phyloP scores from a whole-genome alignment of 768 basidiomycete species.

The Stropharia rugosoannulata region DNA sequence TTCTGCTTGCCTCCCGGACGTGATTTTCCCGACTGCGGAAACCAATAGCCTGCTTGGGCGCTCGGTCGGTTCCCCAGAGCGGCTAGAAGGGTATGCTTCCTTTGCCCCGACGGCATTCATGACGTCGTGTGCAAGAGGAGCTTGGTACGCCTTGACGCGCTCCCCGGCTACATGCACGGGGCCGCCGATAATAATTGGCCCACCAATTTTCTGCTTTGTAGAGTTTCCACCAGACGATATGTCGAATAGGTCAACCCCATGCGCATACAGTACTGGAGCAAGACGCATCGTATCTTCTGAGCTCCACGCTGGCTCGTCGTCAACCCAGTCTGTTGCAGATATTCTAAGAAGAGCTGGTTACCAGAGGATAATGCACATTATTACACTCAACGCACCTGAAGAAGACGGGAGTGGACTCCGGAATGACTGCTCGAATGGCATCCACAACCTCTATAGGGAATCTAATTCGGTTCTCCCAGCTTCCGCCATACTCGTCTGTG shows the following conservation, averaged over 20 bases:
- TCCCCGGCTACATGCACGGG: conserved; percentile 10
- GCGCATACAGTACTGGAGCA: conserved; percentile 55
- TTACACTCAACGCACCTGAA: conserved; percentile 43
- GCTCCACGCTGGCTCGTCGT: conserved; percentile 67
- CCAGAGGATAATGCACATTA: background rate
- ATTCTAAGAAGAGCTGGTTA: conserved; percentile 34
- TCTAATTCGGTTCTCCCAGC: conserved; percentile 66
- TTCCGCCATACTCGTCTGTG: conserved; percentile 68
- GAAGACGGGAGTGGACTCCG: conserved; percentile 66
- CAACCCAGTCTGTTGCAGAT: conserved; percentile 76
- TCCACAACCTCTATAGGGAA: conserved; percentile 64
- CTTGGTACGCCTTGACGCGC: conserved; percentile 2
- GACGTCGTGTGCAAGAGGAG: conserved; percentile 6
- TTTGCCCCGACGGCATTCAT: conserved; percentile 6
- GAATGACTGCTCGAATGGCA: conserved; percentile 59
- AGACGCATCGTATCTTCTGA: conserved; percentile 66
- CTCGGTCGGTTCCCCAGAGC: background rate
- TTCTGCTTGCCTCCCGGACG: conserved; percentile 52
- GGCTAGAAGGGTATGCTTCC: conserved; percentile 3
- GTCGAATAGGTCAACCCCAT: conserved; percentile 77
- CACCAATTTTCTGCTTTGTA: conserved; percentile 36
- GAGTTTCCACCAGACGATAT: conserved; percentile 66
- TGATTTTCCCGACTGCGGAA: conserved; percentile 52
- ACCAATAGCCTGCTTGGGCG: conserved; percentile 32
- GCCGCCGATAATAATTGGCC: background rate